Evolutionary conservation across 2,329 filamentous ascomycete species (phyloP).

Genomic region (Aspergillus arachidicola): DNA sequence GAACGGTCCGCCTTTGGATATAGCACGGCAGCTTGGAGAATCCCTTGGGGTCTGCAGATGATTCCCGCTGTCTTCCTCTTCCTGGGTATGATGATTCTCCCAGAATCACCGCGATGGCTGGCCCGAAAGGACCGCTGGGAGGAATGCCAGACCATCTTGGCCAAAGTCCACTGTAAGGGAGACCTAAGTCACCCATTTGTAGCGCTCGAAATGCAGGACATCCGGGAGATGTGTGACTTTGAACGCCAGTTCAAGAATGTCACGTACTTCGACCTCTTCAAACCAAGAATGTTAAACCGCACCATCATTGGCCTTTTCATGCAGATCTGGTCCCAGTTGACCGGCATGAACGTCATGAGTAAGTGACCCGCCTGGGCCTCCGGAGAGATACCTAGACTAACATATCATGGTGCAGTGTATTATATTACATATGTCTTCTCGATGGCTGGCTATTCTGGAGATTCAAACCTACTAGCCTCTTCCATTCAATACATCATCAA

Average conservation of each 20-base stretch:
- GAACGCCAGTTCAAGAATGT: slow-evolving; percentile 71
- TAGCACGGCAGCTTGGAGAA: slow-evolving; percentile 59
- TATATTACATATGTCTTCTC: slow-evolving; percentile 71
- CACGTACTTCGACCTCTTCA: slow-evolving; percentile 71
- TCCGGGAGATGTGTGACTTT: slow-evolving; percentile 72
- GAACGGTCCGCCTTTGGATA: slow-evolving; percentile 37
- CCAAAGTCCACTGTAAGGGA: slow-evolving; percentile 65
- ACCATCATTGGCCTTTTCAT: slow-evolving; percentile 71
- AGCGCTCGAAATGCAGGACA: slow-evolving; percentile 68
- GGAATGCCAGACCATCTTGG: slow-evolving; percentile 53
- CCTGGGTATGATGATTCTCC: slow-evolving; percentile 54
- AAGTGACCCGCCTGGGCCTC: background rate
- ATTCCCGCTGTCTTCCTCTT: slow-evolving; percentile 62
- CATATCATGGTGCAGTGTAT: slow-evolving; percentile 49
- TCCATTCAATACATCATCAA: slow-evolving; percentile 79
- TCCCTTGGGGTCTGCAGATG: slow-evolving; percentile 68
- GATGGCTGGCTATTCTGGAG: slow-evolving; percentile 68
- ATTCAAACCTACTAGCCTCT: slow-evolving; percentile 64
- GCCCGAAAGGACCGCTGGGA: slow-evolving; percentile 64
- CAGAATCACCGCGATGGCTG: slow-evolving; percentile 66
- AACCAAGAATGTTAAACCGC: slow-evolving; percentile 72
- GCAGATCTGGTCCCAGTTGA: slow-evolving; percentile 76
- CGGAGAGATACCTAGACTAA: background rate
- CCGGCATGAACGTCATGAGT: slow-evolving; percentile 75
- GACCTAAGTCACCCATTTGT: slow-evolving; percentile 68